Conservation (phyloP, 1,284 basidiomycete genomes). For the Quambalaria eucalypti region DNA sequence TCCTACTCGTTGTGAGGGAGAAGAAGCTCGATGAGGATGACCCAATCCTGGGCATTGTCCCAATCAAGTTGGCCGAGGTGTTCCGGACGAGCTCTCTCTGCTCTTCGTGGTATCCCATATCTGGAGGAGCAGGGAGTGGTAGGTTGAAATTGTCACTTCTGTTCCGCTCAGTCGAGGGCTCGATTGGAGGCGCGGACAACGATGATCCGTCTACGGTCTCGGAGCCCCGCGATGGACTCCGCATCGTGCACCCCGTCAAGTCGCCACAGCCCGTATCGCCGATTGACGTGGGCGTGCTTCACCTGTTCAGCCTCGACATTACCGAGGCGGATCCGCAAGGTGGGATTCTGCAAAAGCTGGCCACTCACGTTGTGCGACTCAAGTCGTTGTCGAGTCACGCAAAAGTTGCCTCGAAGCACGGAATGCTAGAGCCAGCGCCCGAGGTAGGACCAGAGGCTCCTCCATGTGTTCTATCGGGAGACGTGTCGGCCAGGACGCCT, state of each 20-base stretch:
- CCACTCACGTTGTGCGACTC: too few relatives aligned
- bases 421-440: not conserved
- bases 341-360: too few relatives aligned
- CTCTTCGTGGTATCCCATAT: not conserved
- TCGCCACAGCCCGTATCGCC: not conserved
- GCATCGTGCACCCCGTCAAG: too few relatives aligned
- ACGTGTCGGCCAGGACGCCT: too few relatives aligned
- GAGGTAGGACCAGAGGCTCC: too few relatives aligned
- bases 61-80: not conserved
- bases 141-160: not conserved
- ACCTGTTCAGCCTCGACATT: not conserved
- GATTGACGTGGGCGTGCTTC: not conserved
- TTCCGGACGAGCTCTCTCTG: not conserved
- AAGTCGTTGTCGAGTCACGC: not conserved
- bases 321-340: not conserved
- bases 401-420: not conserved
- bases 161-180: not conserved
- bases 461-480: too few relatives aligned
- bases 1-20: conserved; percentile 3
- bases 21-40: conserved; percentile 1
- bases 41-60: conserved; percentile 1
- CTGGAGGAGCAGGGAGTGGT: conserved; percentile 1
- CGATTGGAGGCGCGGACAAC: not conserved
- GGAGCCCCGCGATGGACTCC: not conserved
- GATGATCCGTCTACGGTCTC: not conserved